Conservation (phyloP, 2,329 filamentous ascomycete genomes). For the Pseudogymnoascus sp. region DNA sequence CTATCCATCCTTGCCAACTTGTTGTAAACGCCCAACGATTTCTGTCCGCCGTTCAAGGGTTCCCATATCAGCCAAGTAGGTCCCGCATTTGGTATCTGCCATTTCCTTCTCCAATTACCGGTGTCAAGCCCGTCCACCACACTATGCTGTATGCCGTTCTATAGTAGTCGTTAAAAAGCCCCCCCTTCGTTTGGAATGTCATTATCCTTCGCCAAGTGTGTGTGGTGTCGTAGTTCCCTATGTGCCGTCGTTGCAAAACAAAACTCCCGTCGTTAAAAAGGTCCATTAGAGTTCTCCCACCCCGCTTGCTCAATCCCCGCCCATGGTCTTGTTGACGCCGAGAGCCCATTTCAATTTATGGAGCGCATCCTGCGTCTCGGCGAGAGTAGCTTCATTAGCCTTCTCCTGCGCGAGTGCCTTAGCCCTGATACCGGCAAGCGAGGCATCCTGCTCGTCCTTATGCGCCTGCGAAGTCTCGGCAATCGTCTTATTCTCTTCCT, state of each 20-base stretch:
- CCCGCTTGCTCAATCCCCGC: constrained; percentile 37
- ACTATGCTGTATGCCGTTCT: not conserved
- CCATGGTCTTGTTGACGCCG: constrained; percentile 55
- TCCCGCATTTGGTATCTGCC: not conserved
- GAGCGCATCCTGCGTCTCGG: constrained; percentile 52
- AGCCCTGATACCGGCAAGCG: constrained; percentile 50
- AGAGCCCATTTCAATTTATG: constrained; percentile 68
- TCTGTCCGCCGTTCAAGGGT: not conserved
- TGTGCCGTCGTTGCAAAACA: constrained; percentile 3
- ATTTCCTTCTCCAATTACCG: not conserved
- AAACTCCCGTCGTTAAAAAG: constrained; percentile 7
- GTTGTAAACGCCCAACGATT: not conserved
- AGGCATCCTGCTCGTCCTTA: constrained; percentile 55
- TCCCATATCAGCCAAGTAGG: not conserved
- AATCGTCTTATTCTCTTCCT: constrained; percentile 56
- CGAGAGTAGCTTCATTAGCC: constrained; percentile 52
- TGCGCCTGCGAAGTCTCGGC: constrained; percentile 54
- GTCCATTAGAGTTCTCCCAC: not conserved
- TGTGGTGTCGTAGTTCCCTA: not conserved
- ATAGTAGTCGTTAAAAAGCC: constrained; percentile 7
- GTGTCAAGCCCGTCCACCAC: not conserved
- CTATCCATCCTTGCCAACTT: constrained; percentile 2
- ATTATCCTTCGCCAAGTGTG: not conserved
- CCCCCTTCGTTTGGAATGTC: constrained; percentile 1
- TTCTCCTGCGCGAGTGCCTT: constrained; percentile 50